Conservation (phyloP, 352 stramenopile species). For the Phytophthora podocarpi region DNA sequence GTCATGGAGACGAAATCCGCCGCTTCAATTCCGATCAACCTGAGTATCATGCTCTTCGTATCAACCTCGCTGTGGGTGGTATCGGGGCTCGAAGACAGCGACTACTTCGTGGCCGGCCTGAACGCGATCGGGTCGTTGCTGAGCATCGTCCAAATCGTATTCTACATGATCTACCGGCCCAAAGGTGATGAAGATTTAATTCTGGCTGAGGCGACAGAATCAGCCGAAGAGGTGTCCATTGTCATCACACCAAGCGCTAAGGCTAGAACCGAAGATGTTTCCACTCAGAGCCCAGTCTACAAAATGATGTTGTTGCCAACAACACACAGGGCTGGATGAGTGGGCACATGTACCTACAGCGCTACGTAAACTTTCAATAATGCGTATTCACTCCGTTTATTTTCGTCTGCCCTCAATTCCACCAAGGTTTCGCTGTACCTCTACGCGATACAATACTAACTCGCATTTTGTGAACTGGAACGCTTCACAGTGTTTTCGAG, state of each 20-base stretch:
- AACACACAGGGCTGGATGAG: background rate
- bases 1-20: conserved; percentile 23
- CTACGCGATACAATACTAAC: no score
- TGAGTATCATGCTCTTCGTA: conserved; percentile 23
- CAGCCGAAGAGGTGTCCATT: background rate
- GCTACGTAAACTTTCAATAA: background rate
- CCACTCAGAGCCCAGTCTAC: background rate
- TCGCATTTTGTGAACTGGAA: no score
- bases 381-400: no score
- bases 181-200: background rate
- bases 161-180: conserved; percentile 50
- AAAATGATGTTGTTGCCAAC: conserved; percentile 12
- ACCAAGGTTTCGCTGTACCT: no score
- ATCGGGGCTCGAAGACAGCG: conserved; percentile 10
- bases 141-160: conserved; percentile 41
- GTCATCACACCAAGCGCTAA: conserved; percentile 1
- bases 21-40: conserved; percentile 27
- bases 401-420: no score
- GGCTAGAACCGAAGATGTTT: no score
- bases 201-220: background rate
- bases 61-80: conserved; percentile 23
- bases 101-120: conserved; percentile 21
- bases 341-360: background rate
- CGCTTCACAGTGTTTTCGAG: no score
- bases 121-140: conserved; percentile 43